These are phyloP conservation scores for Eucalyptus grandis DNA, from an alignment of 345 rosid species.

Conservation along the genomic window DNA sequence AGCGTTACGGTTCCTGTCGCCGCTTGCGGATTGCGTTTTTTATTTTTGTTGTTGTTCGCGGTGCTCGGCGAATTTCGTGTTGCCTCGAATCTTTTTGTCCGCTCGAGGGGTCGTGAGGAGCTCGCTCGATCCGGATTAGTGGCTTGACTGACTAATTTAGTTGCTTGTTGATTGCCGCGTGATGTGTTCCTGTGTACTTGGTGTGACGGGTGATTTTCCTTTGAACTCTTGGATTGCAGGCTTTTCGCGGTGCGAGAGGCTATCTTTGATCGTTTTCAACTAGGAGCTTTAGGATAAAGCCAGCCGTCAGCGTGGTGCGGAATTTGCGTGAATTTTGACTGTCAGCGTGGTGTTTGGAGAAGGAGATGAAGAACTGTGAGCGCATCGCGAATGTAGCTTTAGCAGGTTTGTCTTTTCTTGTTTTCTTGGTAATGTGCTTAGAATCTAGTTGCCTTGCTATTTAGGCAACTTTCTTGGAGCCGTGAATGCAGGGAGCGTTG, in stretches of 20 bases:
- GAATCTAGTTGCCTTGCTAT: neutral
- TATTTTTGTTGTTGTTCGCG: neutral
- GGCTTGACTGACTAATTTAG: neutral
- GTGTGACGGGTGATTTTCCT: neutral
- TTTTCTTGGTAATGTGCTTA: neutral
- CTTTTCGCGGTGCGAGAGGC: neutral
- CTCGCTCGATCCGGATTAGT: neutral
- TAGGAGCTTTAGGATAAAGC: neutral
- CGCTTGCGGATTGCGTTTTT: neutral
- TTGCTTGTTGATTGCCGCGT: neutral
- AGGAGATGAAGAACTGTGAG: conserved; percentile 64
- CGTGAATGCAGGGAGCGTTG: neutral
- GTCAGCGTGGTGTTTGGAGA: neutral
- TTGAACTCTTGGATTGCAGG: neutral
- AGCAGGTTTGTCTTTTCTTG: conserved; percentile 40
- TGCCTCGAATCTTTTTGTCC: neutral
- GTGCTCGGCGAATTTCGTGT: neutral
- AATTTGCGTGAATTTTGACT: neutral
- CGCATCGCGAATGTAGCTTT: conserved; percentile 67
- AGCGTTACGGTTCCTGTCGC: neutral
- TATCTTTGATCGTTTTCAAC: neutral
- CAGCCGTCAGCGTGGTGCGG: neutral
- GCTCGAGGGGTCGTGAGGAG: neutral
- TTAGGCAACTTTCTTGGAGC: neutral
- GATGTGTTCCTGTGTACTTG: neutral